Evolutionary conservation across 2,329 filamentous ascomycete species (phyloP).

Genomic region (Aspergillus ustus): DNA sequence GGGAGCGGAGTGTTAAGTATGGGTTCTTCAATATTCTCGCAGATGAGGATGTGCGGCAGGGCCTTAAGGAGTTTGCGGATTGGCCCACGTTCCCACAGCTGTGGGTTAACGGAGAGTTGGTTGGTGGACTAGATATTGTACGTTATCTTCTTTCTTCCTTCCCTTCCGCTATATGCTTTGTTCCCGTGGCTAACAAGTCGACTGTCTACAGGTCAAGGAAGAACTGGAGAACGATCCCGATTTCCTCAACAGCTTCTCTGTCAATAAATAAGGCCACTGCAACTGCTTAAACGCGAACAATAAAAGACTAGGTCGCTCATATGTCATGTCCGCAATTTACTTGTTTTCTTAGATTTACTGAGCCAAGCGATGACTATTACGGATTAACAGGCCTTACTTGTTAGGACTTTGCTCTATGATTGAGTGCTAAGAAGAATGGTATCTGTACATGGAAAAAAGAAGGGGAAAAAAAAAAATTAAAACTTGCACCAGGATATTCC

Average conservation of each 20-base stretch:
- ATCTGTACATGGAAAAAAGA: background rate
- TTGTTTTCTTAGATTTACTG: conserved; percentile 2
- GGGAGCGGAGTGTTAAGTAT: conserved; percentile 91
- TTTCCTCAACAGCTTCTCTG: conserved; percentile 76
- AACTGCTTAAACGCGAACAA: background rate
- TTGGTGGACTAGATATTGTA: conserved; percentile 95
- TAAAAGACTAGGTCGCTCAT: background rate
- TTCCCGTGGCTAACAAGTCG: conserved; percentile 16
- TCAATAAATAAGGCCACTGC: conserved; percentile 40
- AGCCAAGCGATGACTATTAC: conserved; percentile 13
- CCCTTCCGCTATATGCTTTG: background rate
- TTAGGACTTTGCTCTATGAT: background rate
- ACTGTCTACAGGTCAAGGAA: conserved; percentile 75
- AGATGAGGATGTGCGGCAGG: conserved; percentile 95
- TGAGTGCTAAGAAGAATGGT: background rate
- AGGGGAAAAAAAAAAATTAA: background rate
- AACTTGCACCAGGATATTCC: conserved; percentile 10
- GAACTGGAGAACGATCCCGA: conserved; percentile 82
- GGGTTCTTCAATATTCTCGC: conserved; percentile 99
- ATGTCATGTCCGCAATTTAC: background rate
- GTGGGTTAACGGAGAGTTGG: conserved; percentile 86
- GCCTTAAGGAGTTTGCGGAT: conserved; percentile 95
- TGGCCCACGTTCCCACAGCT: conserved; percentile 98
- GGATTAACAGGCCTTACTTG: background rate
- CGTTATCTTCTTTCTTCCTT: conserved; percentile 45